phyloP scores from a whole-genome alignment of 257 asterid genomes.

The Phtheirospermum japonicum region DNA sequence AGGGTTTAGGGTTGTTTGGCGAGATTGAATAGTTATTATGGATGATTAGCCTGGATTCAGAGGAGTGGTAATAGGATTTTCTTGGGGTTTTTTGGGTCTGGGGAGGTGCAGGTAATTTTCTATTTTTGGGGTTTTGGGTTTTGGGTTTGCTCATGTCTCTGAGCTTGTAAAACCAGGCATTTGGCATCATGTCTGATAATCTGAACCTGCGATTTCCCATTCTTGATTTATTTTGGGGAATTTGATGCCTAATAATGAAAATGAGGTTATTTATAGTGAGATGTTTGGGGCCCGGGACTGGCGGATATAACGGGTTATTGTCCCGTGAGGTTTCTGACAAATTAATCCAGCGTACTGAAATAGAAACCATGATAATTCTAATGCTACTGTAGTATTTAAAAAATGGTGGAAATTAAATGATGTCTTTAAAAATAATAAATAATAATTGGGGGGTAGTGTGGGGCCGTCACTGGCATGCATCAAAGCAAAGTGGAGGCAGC shows the following conservation, averaged over 20 bases:
- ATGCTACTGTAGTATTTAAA: too few relatives aligned
- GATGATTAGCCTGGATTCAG: slow-evolving; percentile 31
- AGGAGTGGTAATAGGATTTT: slow-evolving; percentile 50
- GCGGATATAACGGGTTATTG: too few relatives aligned
- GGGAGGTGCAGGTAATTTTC: slow-evolving; percentile 20
- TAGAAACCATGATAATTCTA: too few relatives aligned
- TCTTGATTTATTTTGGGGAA: neutral
- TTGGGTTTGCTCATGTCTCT: slow-evolving; percentile 72
- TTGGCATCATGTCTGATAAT: slow-evolving; percentile 89
- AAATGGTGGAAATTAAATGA: too few relatives aligned
- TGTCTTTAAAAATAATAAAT: too few relatives aligned
- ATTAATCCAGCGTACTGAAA: too few relatives aligned
- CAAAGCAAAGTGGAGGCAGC: slow-evolving; percentile 35
- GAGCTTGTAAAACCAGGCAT: slow-evolving; percentile 94
- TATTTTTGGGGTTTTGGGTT: slow-evolving; percentile 30
- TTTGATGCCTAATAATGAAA: slow-evolving; percentile 3
- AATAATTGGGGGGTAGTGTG: slow-evolving; percentile 15
- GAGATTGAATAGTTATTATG: slow-evolving; percentile 12
- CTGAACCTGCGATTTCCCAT: slow-evolving; percentile 85
- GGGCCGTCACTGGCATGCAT: slow-evolving; percentile 36
- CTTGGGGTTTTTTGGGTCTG: slow-evolving; percentile 24
- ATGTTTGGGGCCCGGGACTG: too few relatives aligned
- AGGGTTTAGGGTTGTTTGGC: slow-evolving; percentile 31
- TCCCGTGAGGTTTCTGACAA: too few relatives aligned
- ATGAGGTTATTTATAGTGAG: neutral